Evolutionary conservation across 768 basidiomycete genomes (phyloP).

Genomic region (Lactarius indigo): DNA sequence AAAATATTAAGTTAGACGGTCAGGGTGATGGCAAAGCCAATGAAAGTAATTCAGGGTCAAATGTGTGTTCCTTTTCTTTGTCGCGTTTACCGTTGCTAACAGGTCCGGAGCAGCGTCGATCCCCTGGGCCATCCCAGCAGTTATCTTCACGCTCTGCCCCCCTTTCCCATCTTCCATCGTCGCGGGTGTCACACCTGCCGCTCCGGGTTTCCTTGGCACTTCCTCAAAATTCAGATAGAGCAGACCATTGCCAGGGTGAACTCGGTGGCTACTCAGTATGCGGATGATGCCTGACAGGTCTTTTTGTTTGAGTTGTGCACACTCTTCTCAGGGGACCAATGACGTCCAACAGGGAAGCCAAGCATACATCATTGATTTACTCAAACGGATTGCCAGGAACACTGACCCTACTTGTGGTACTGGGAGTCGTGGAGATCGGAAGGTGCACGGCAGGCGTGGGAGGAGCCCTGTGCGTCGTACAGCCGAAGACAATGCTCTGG

Average conservation of each 20-base stretch:
- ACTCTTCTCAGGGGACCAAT: not conserved
- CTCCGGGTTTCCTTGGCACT: not conserved
- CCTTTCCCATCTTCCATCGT: not conserved
- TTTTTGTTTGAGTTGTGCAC: not conserved
- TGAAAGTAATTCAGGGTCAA: not conserved
- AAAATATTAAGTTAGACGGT: not conserved
- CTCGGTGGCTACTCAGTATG: not conserved
- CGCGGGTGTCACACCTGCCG: not conserved
- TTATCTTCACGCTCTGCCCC: too few species aligned
- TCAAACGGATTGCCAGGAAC: not conserved
- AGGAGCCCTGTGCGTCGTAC: not conserved
- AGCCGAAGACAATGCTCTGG: too few species aligned
- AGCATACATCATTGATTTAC: not conserved
- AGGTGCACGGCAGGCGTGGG: not conserved
- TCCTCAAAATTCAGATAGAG: not conserved
- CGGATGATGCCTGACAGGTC: too few species aligned
- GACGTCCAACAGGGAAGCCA: not conserved
- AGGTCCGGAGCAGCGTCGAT: too few species aligned
- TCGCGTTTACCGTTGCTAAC: not conserved
- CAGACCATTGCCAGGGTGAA: not conserved
- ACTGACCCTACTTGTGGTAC: not conserved
- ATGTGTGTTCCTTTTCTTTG: not conserved
- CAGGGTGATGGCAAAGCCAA: not conserved
- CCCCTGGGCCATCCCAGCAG: not conserved
- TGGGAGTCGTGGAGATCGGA: not conserved